A percentile compares a stretch with the other conserved stretches of the same genome.
These are phyloP conservation scores for Sporothrix schenckii DNA, from an alignment of 2,329 filamentous ascomycete genomes.

Conservation along the genomic window DNA sequence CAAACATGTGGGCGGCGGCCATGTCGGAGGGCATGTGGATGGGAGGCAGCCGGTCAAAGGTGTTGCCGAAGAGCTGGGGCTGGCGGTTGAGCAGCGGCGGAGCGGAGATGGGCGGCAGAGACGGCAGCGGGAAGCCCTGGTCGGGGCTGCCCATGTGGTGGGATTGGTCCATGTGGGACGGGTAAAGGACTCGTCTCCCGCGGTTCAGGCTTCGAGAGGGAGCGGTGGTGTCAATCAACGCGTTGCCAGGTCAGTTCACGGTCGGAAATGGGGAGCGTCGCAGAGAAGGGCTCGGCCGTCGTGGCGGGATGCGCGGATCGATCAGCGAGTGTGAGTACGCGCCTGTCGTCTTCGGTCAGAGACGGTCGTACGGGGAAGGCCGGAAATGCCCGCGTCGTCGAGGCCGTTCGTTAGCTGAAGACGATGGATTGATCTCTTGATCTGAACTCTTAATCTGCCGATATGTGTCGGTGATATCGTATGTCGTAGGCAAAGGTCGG, in stretches of 20 bases:
- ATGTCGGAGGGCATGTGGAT: conserved; percentile 61
- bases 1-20: conserved; percentile 59
- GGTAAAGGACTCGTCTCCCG: not conserved
- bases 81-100: conserved; percentile 67
- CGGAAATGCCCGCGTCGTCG: not conserved
- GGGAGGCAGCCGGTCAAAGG: conserved; percentile 61
- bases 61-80: conserved; percentile 70
- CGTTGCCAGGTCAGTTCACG: not conserved
- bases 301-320: not conserved
- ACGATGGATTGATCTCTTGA: not conserved
- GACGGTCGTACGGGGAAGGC: not conserved
- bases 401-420: too few relatives aligned
- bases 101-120: conserved; percentile 52
- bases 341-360: not conserved
- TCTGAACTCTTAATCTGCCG: not conserved
- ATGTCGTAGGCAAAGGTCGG: not conserved
- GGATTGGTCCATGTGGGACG: conserved; percentile 54
- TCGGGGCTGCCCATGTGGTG: conserved; percentile 46
- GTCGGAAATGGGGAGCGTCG: not conserved
- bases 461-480: not conserved
- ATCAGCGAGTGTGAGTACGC: not conserved
- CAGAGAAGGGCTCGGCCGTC: not conserved
- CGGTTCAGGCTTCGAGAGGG: not conserved
- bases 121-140: conserved; percentile 55
- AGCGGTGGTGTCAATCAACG: too few relatives aligned